Conservation (phyloP, 306 rosid species). For the Begonia peltatifolia region DNA sequence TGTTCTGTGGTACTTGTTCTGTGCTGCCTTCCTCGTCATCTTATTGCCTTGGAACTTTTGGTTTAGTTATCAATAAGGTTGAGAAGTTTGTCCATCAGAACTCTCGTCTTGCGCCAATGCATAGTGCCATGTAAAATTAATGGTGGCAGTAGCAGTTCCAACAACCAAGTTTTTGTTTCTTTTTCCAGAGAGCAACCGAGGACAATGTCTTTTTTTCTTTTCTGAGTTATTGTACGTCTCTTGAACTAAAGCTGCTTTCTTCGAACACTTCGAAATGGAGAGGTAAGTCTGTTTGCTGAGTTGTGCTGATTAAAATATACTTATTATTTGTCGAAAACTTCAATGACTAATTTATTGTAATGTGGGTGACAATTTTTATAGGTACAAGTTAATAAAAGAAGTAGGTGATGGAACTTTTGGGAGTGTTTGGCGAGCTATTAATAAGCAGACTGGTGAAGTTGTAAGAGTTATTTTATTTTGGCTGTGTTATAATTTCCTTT, state of each 20-base stretch:
- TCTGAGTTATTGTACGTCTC: constrained; percentile 28
- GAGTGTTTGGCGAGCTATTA: constrained; percentile 88
- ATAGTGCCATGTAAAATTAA: constrained; percentile 44
- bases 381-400: constrained; percentile 93
- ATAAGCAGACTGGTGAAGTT: constrained; percentile 89
- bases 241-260: constrained; percentile 44
- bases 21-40: constrained; percentile 22
- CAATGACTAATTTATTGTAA: too few relatives aligned
- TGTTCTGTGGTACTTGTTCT: constrained; percentile 41
- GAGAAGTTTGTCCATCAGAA: constrained; percentile 53
- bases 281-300: too few relatives aligned
- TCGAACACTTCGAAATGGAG: too few relatives aligned
- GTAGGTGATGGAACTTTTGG: constrained; percentile 99
- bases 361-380: constrained; percentile 8
- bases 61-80: constrained; percentile 55
- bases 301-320: too few relatives aligned
- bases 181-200: constrained; percentile 22
- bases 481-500: not conserved
- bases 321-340: too few relatives aligned
- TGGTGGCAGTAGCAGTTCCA: constrained; percentile 54
- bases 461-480: constrained; percentile 30
- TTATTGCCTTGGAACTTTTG: constrained; percentile 24
- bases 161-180: constrained; percentile 28
- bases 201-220: constrained; percentile 60
- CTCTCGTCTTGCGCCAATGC: constrained; percentile 38